Percentiles rank a stretch among this genome's conserved stretches.
phyloP scores from a whole-genome alignment of 2,329 filamentous ascomycete species.

The Calycina herbarum region DNA sequence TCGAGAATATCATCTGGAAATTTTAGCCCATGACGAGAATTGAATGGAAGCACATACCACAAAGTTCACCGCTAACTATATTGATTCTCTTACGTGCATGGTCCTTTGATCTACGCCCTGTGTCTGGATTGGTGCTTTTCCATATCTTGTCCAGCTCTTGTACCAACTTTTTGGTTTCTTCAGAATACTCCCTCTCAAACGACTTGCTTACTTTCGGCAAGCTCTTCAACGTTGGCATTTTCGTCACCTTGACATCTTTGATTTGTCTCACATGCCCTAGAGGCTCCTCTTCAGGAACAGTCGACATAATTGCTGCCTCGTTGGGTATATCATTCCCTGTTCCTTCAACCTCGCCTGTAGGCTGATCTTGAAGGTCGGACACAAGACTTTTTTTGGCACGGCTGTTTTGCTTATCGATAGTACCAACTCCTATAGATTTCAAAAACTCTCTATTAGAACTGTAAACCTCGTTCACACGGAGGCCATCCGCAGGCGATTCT shows the following conservation, averaged over 20 bases:
- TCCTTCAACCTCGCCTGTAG: too few species aligned
- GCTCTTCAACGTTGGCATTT: too few species aligned
- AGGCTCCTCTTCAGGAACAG: too few species aligned
- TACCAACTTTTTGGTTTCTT: neutral
- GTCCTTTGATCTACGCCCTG: constrained; percentile 33
- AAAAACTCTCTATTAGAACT: neutral
- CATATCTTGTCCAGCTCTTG: neutral
- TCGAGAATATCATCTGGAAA: constrained; percentile 45
- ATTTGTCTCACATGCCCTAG: too few species aligned
- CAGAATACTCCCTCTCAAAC: too few species aligned
- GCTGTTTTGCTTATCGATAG: too few species aligned
- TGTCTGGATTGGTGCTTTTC: neutral
- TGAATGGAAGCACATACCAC: constrained; percentile 33
- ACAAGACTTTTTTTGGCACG: too few species aligned
- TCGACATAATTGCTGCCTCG: too few species aligned
- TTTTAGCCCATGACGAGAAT: neutral
- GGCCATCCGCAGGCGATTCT: neutral
- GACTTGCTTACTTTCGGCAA: too few species aligned
- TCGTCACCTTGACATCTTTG: too few species aligned
- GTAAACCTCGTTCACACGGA: neutral
- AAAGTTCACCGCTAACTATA: constrained; percentile 52
- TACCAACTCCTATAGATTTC: neutral
- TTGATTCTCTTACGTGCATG: constrained; percentile 46
- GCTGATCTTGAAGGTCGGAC: too few species aligned
- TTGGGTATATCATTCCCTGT: too few species aligned